These are phyloP conservation scores for Silybum marianum DNA, from an alignment of 129 eudicot species.

Conservation along the genomic window DNA sequence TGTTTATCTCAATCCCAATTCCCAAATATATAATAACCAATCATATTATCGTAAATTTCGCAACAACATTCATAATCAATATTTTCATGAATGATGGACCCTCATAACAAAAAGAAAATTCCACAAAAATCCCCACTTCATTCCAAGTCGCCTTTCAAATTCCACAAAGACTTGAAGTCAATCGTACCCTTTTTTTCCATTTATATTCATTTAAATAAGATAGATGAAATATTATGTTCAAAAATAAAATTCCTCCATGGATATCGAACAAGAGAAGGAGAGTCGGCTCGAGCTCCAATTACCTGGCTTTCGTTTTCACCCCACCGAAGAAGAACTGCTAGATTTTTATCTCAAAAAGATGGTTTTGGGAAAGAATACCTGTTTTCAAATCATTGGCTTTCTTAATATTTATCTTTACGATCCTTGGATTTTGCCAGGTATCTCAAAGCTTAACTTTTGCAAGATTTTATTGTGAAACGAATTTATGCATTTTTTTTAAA, in stretches of 20 bases:
- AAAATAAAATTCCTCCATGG: slow-evolving; percentile 36
- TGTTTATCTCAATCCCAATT: no score
- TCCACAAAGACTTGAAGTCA: slow-evolving; percentile 37
- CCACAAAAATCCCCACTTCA: slow-evolving; percentile 27
- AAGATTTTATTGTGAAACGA: neutral
- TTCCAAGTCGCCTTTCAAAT: slow-evolving; percentile 17
- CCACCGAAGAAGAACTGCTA: slow-evolving; percentile 82
- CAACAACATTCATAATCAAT: neutral
- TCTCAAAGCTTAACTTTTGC: neutral
- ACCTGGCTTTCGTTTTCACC: slow-evolving; percentile 89
- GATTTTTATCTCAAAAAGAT: slow-evolving; percentile 66
- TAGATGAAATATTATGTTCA: neutral
- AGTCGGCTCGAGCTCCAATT: slow-evolving; percentile 37
- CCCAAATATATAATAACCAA: no score
- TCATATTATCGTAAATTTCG: neutral
- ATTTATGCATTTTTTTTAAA: neutral
- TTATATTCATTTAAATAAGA: slow-evolving; percentile 11
- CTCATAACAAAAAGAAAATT: neutral
- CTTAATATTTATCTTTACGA: slow-evolving; percentile 67
- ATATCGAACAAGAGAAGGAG: slow-evolving; percentile 10
- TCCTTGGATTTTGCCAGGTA: slow-evolving; percentile 89
- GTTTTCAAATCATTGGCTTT: slow-evolving; percentile 56
- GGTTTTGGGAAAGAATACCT: slow-evolving; percentile 48
- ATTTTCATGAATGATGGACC: slow-evolving; percentile 16
- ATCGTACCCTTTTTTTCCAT: slow-evolving; percentile 14